A percentile compares a stretch with the other conserved stretches of the same genome.
Conservation (phyloP, 2,329 filamentous ascomycete genomes). For the Neocucurbitaria cava region DNA sequence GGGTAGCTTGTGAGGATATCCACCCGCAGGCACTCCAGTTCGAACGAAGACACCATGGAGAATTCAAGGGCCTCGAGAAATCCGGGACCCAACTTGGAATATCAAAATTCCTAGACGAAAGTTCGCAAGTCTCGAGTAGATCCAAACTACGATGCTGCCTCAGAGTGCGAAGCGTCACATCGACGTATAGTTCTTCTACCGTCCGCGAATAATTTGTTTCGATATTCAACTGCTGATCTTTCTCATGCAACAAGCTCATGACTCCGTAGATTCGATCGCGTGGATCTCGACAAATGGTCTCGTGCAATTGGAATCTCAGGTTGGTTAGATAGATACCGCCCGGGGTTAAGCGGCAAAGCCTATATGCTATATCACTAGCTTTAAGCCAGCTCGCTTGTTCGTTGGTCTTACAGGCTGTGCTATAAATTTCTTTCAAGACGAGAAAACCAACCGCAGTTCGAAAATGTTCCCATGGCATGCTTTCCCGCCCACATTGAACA, state of each 20-base stretch:
- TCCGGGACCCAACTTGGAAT: conserved; percentile 13
- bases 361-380: neutral
- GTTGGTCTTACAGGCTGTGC: neutral
- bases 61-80: neutral
- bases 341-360: neutral
- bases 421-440: neutral
- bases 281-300: conserved; percentile 6
- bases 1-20: conserved; percentile 1
- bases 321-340: neutral
- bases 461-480: neutral
- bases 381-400: too few species aligned
- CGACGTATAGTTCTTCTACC: neutral
- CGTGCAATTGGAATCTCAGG: neutral
- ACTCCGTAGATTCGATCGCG: conserved; percentile 4
- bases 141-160: neutral
- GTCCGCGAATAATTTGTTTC: conserved; percentile 2
- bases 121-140: conserved; percentile 4
- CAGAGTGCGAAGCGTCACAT: neutral
- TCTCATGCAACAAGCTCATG: neutral
- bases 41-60: neutral
- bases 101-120: neutral
- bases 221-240: neutral
- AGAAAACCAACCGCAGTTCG: neutral
- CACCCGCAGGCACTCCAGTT: conserved; percentile 11
- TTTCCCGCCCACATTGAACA: conserved; percentile 1